Base-by-base conservation (phyloP, 192 early-diverging fungal genomes). In the Coemansia sp. region DNA sequence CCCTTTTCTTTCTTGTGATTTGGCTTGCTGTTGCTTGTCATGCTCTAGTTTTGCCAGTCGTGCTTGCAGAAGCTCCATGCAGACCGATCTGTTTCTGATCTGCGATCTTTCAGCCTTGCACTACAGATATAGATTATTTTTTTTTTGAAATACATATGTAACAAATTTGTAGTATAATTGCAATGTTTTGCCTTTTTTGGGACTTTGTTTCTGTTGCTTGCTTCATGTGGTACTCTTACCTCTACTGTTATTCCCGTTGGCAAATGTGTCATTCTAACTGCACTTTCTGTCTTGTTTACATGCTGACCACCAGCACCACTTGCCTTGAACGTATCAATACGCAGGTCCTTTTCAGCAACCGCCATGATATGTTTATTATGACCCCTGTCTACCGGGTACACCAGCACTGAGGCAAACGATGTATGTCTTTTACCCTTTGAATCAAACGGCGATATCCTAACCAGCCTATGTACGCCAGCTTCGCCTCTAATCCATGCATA, bases 201-300 rank as follows among this genome's bases (percentile, higher is more conserved):
- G 22, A 28, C 22, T 28, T 28, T 28, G 22, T 28, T 28, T 28
- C 22, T 28, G 22, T 28, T 28, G 22, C 22, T 28, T 28, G 22
- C 1, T 28, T 28, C 22, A 28, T 28, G 22, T 28, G 5, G 14
- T 7, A 7, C 18, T 18, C 48, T 61, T 68, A 68, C 67, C 67
- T 72, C 70, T 9, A 93, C 89, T 7, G 87, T 83, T 41, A 93
- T 88, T 2, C 93, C 94, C 5, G 94, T 92, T 9, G 94, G 91
- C 18, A 94, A 71, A 84, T 96, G 95, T n/a, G 89, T 92, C 14
- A 96, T 85, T 18, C 93, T 84, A 51, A 95, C 92, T 3, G 94
- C 93, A 71, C 88, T 90, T 39, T 95, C 93, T 8, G 95, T 95
- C 7, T 89, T 95, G 69, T 95, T 96, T 17, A 94, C 95, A 74